Evolutionary conservation across 768 basidiomycete genomes (phyloP).

Genomic region (Lactarius evosmus): DNA sequence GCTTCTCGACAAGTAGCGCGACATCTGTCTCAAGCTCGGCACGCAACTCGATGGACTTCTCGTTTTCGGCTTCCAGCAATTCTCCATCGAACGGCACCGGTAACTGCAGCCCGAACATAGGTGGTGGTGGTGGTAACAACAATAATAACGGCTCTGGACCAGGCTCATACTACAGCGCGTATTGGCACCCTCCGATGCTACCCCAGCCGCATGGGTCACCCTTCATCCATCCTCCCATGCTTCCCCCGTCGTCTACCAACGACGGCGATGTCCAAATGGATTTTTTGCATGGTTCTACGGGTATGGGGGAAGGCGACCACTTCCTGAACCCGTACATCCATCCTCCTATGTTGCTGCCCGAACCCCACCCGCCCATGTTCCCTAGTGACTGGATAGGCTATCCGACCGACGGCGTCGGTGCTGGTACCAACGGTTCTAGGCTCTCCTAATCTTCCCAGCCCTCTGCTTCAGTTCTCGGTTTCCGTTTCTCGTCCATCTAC

Average conservation of each 20-base stretch:
- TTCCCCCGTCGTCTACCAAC: constrained; percentile 35
- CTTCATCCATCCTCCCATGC: constrained; percentile 68
- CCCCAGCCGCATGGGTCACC: constrained; percentile 49
- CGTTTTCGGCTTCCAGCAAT: constrained; percentile 47
- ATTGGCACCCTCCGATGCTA: constrained; percentile 80
- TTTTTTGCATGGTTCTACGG: constrained; percentile 63
- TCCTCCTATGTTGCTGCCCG: constrained; percentile 52
- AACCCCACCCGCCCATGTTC: constrained; percentile 40
- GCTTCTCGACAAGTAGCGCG: constrained; percentile 40
- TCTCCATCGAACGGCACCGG: constrained; percentile 46
- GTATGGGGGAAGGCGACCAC: constrained; percentile 57
- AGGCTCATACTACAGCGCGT: constrained; percentile 49
- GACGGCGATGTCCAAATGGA: constrained; percentile 67
- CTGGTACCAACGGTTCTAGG: constrained; percentile 34
- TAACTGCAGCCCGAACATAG: constrained; percentile 15
- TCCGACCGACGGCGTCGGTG: constrained; percentile 28
- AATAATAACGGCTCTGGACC: neutral
- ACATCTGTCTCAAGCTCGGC: constrained; percentile 58
- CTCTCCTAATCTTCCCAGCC: constrained; percentile 29
- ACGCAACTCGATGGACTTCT: constrained; percentile 60
- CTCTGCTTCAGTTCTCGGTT: neutral
- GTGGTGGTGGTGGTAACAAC: constrained; percentile 1
- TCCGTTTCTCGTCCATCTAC: neutral
- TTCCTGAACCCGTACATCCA: constrained; percentile 54
- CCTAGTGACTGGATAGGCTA: constrained; percentile 35